A percentile compares a stretch with the other conserved stretches of the same genome.
These are phyloP conservation scores for Sporothrix variecibatus DNA, from an alignment of 2,329 filamentous ascomycete genomes.

Conservation along the genomic window DNA sequence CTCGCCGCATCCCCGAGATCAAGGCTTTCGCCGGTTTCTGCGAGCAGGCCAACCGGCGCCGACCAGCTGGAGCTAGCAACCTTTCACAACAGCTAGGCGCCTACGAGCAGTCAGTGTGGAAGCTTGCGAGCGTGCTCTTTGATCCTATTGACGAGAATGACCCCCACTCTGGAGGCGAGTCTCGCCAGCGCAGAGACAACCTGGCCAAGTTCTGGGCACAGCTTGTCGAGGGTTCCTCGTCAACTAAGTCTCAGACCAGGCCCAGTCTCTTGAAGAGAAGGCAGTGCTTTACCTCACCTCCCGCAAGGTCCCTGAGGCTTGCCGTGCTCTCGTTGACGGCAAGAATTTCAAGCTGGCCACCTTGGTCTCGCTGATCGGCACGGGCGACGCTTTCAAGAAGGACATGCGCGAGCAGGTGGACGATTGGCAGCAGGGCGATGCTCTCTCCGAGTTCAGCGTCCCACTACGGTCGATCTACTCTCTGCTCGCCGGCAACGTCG, in stretches of 20 bases:
- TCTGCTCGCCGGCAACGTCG: slow-evolving; percentile 83
- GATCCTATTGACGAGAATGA: slow-evolving; percentile 59
- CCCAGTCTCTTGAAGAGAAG: slow-evolving; percentile 73
- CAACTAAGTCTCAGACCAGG: slow-evolving; percentile 56
- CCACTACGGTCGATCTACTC: slow-evolving; percentile 86
- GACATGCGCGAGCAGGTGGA: slow-evolving; percentile 80
- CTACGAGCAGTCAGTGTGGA: slow-evolving; percentile 79
- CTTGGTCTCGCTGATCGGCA: slow-evolving; percentile 68
- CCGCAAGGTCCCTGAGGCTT: slow-evolving; percentile 79
- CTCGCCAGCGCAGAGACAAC: slow-evolving; percentile 56
- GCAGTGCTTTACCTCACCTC: slow-evolving; percentile 78
- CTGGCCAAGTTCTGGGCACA: slow-evolving; percentile 69
- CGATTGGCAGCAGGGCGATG: slow-evolving; percentile 79
- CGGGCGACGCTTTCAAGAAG: slow-evolving; percentile 66
- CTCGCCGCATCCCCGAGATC: slow-evolving; percentile 51
- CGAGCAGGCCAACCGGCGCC: slow-evolving; percentile 39
- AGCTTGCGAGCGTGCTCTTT: slow-evolving; percentile 83
- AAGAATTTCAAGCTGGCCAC: slow-evolving; percentile 60
- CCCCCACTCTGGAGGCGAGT: slow-evolving; percentile 43
- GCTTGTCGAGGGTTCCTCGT: slow-evolving; percentile 63
- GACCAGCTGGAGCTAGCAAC: slow-evolving; percentile 40
- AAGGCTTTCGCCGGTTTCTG: slow-evolving; percentile 47
- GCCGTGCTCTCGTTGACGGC: slow-evolving; percentile 72
- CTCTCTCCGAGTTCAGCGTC: slow-evolving; percentile 84
- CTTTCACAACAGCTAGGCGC: slow-evolving; percentile 38